Evolutionary conservation across 495 filamentous ascomycete genomes (phyloP), one percentile per base, ranked within the genome.

Genomic region (Lasiosphaeria miniovina): DNA sequence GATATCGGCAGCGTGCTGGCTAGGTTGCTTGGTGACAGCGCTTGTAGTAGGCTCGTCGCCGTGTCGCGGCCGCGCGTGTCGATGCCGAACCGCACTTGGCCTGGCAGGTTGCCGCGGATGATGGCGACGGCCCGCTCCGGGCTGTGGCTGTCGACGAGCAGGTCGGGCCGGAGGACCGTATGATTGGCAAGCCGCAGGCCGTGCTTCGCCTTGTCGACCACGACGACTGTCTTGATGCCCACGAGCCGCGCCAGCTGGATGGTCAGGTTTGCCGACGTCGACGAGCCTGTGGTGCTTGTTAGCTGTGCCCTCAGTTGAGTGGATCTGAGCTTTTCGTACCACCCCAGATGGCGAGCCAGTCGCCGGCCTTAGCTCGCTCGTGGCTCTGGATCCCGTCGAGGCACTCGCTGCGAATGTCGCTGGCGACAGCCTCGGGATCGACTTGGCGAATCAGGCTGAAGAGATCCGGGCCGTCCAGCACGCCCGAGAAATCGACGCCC

Each of bases 291-390:
- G 32, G 31, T 1, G 58, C 45, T 55, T 61, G 36, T 46, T 46
- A 46, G 43, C 43, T 46, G 7, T 41, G 24, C 24, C 24, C 24
- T 2, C 24, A 3, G 38, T 8, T 41, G 38, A 41, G 38, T 41
- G 38, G 7, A 8, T 41, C 38, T 24, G 24, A 24, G 24, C 38
- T 41, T 33, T 36, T 64, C 78, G 71, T 75, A 81, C 85, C 86
- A 63, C 86, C 87, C 86, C 86, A 90, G 12, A 89, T 82, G 10
- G 79, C 84, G 56, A 90, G 67, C 86, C 86, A 90, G 35, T 89
- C 86, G 0, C 82, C 84, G 8, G 61, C 45, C 50, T 71, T 69
- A 2, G 79, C 73, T 38, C 78, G 71, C 58, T 84, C 83, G 10
- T 68, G 61, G 11, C 69, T 62, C 8, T 55, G 53, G 35, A 79